Conservation (phyloP, 2,329 filamentous ascomycete species). For the Fusarium piperis region DNA sequence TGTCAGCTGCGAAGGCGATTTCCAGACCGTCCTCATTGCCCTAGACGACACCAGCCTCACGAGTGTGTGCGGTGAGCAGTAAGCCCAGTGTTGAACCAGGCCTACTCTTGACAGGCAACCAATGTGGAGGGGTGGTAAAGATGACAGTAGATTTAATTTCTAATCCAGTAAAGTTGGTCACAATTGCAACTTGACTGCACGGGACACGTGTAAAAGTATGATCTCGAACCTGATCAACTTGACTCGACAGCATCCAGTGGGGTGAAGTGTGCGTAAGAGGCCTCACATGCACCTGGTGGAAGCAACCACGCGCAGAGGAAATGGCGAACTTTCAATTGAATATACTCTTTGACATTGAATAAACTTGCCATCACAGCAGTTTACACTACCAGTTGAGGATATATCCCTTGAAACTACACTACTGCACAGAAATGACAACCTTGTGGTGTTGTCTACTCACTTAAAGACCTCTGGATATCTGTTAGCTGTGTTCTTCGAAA, state of each 20-base stretch:
- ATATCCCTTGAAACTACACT: neutral
- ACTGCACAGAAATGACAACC: neutral
- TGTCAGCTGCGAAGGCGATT: neutral
- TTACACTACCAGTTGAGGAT: neutral
- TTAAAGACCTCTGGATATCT: neutral
- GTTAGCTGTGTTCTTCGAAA: neutral
- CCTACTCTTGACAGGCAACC: neutral
- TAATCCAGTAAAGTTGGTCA: neutral
- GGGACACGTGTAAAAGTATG: neutral
- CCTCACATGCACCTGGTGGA: neutral
- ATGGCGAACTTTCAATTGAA: neutral
- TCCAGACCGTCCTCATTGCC: neutral
- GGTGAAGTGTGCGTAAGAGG: neutral
- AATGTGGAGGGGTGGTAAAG: neutral
- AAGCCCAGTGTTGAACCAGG: neutral
- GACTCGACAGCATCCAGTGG: neutral
- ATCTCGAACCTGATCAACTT: neutral
- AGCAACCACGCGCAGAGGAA: neutral
- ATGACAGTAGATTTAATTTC: neutral
- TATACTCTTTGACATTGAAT: neutral
- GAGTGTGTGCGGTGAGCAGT: neutral
- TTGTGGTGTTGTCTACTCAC: neutral
- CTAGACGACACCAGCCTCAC: constrained; percentile 1
- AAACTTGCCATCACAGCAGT: neutral
- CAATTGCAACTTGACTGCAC: neutral